Conservation (phyloP, 106 monocot species). For the Dendrobium chrysotoxum region DNA sequence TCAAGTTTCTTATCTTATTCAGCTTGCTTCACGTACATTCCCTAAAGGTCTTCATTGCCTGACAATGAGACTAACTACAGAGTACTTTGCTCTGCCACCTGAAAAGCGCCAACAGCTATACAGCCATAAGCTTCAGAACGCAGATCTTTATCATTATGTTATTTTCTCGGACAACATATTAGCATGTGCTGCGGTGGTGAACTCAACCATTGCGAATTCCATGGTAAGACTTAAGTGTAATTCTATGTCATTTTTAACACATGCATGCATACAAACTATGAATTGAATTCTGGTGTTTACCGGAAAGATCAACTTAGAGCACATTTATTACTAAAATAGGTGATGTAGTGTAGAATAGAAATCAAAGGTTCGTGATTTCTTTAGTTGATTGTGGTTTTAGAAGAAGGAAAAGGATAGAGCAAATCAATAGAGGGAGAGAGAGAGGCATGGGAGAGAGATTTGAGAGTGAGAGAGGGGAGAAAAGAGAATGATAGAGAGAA, state of each 20-base stretch:
- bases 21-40: slow-evolving; percentile 65
- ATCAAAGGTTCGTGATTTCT: neutral
- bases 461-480: too few relatives aligned
- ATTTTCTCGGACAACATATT: slow-evolving; percentile 92
- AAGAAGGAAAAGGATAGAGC: too few relatives aligned
- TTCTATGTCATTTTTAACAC: neutral
- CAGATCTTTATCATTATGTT: slow-evolving; percentile 71
- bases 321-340: neutral
- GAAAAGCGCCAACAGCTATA: slow-evolving; percentile 34
- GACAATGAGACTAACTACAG: slow-evolving; percentile 69
- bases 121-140: slow-evolving; percentile 22
- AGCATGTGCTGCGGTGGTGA: slow-evolving; percentile 80
- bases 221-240: slow-evolving; percentile 25
- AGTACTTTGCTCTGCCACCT: slow-evolving; percentile 54
- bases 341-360: neutral
- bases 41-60: slow-evolving; percentile 94
- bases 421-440: neutral
- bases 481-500: neutral
- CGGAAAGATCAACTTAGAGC: neutral
- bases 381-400: neutral
- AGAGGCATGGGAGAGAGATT: neutral
- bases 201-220: slow-evolving; percentile 60
- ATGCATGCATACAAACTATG: neutral
- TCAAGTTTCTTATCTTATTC: slow-evolving; percentile 65
- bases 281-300: neutral